Evolutionary conservation across 495 filamentous ascomycete species (phyloP), one percentile per base, ranked within the genome.

Genomic region (Xylaria sp.): DNA sequence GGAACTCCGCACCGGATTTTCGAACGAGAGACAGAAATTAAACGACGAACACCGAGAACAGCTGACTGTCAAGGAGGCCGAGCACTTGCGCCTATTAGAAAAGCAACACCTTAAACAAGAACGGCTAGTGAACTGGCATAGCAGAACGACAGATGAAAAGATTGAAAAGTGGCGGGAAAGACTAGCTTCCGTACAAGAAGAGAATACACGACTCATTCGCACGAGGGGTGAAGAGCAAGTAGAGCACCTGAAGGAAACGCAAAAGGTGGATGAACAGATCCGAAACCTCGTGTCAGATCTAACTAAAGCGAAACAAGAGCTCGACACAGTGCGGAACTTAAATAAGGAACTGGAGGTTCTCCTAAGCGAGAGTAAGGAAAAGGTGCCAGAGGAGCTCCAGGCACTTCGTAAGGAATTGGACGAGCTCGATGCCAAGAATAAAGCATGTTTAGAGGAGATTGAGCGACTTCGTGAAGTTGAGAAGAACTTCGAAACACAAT

Each of bases 201-300:
- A 53, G 63, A 66, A 66, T 17, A 40, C 33, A 35, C 26, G 29
- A n/a, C 61, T 65, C 9, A 35, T 65, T 43, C 11, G 12, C 19
- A 26, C 40, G 24, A 65, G 44, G 3, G 21, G 41, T 1, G 26
- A 67, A 53, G 44, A 52, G 44, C 31, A 53, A 3, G 29, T 21
- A 67, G 44, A 40, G n/a, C 21, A 41, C 19, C 11, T 44, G 29
- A 50, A 35, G 33, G 44, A 53, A 14, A 19, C 44, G 44, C 46
- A 40, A 19, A 37, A 26, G 19, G 31, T 29, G 6, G 46, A 41
- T 21, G 63, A 40, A n/a, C 6, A 29, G 19, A 53, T 53, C 15
- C 46, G 46, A 9, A 40, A 50, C 7, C 46, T 67, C 14, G 21
- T 5, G 1, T 17, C 33, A 12, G 26, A 35, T 24, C 46, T 53